Base-by-base conservation (phyloP, 805 yeast genomes). In the Saturnispora zaruensis region DNA sequence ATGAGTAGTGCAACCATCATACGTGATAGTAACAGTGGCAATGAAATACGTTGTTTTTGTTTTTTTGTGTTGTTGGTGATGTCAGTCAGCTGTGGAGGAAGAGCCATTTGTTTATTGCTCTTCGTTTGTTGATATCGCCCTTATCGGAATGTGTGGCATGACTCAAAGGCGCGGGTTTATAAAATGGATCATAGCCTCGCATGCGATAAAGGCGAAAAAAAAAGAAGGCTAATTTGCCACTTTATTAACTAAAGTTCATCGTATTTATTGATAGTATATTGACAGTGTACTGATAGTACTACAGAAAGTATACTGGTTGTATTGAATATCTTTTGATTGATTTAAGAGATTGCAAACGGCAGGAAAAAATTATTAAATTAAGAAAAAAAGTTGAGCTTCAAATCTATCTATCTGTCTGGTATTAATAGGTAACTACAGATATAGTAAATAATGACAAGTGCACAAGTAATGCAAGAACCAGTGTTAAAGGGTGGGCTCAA, bases 91-190 rank as follows among this genome's bases (percentile, higher is more conserved):
- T 28, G 32, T 28, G 32, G 32, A 28, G 32, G 32, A 28, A 28
- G 13, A 28, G 32, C 32, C 32, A 28, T 28, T 28, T 28, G 32
- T 28, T 28, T 28, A 28, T 28, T 28, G 32, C 32, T 28, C n/a
- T 13, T 28, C 32, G 32, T 28, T 28, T 28, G 32, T 28, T 28
- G 32, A 28, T 28, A 23, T 38, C 42, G 42, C 42, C 42, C 42
- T 38, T 38, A 38, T 38, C 42, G 42, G 42, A 16, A 6, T 36
- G 20, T 38, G 42, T 38, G 42, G 42, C 42, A 38, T 38, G 42
- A 38, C 42, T 38, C 42, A 38, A 28, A 28, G 13, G 28, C 42
- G 42, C 42, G 42, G 28, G 16, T 38, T 38, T 38, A 16, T 38
- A 38, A 34, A 38, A 21, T 7, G 28, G 28, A 21, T 11, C 23